Conservation (phyloP, 2,329 filamentous ascomycete genomes). For the Cladosporium colombiae region DNA sequence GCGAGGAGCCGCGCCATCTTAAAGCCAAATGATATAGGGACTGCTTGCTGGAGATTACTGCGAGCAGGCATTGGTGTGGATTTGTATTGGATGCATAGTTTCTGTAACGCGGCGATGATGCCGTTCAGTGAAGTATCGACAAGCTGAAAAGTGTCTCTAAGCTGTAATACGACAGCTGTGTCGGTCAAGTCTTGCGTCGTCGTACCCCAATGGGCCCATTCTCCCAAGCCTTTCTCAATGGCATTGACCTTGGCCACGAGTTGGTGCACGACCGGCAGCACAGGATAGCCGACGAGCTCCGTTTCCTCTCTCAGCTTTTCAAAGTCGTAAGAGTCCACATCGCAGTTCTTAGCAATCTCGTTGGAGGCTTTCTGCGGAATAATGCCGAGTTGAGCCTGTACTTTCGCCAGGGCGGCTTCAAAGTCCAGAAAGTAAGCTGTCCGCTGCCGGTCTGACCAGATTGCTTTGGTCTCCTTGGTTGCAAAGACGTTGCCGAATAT, state of each 20-base stretch:
- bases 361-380: slow-evolving; percentile 34
- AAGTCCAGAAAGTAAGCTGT: slow-evolving; percentile 35
- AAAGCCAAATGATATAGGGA: neutral
- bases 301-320: slow-evolving; percentile 31
- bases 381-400: slow-evolving; percentile 33
- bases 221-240: neutral
- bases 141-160: neutral
- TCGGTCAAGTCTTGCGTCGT: neutral
- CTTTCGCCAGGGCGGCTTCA: slow-evolving; percentile 33
- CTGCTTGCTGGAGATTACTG: neutral
- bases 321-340: slow-evolving; percentile 26
- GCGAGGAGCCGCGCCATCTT: neutral
- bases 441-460: slow-evolving; percentile 35
- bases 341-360: slow-evolving; percentile 33
- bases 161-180: neutral
- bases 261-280: slow-evolving; percentile 21
- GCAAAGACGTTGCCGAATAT: neutral
- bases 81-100: neutral
- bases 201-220: neutral
- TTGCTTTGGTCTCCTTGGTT: slow-evolving; percentile 15
- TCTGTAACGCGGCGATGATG: neutral
- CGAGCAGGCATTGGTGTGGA: neutral
- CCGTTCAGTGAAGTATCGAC: neutral
- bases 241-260: neutral
- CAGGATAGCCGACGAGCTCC: slow-evolving; percentile 34